Conservation (phyloP, 2,329 filamentous ascomycete genomes). For the Colletotrichum liaoningense region DNA sequence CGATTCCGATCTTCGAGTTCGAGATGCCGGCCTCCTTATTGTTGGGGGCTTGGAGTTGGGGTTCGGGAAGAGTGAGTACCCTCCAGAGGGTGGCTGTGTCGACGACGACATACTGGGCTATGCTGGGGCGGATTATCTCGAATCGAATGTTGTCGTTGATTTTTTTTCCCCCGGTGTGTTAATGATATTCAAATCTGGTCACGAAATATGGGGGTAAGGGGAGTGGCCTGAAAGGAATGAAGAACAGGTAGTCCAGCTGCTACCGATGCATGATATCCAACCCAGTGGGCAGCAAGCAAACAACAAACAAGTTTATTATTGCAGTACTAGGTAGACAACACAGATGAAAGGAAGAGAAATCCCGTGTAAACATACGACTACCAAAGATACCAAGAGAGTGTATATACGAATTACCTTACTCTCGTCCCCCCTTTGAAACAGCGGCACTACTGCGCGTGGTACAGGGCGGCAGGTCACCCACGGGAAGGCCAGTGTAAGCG, state of each 20-base stretch:
- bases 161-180: background rate
- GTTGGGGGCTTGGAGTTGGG: conserved; percentile 56
- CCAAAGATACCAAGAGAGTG: conserved; percentile 25
- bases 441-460: conserved; percentile 1
- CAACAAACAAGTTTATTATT: conserved; percentile 21
- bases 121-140: conserved; percentile 1
- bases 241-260: conserved; percentile 23
- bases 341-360: conserved; percentile 15
- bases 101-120: conserved; percentile 53
- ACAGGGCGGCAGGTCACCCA: conserved; percentile 16
- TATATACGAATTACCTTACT: conserved; percentile 30
- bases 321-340: conserved; percentile 4
- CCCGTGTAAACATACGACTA: conserved; percentile 12
- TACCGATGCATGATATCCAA: conserved; percentile 34
- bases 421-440: conserved; percentile 2
- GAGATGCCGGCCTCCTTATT: conserved; percentile 54
- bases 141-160: conserved; percentile 16
- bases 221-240: conserved; percentile 17
- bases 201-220: background rate
- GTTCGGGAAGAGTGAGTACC: conserved; percentile 69
- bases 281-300: conserved; percentile 4
- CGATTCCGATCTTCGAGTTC: conserved; percentile 50
- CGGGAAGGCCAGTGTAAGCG: conserved; percentile 33
- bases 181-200: conserved; percentile 2
- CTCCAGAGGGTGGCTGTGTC: conserved; percentile 51